Evolutionary conservation across 2,329 filamentous ascomycete species (phyloP), one percentile per base, ranked within the genome.

Genomic region (Phaeosphaeriaceae sp.): DNA sequence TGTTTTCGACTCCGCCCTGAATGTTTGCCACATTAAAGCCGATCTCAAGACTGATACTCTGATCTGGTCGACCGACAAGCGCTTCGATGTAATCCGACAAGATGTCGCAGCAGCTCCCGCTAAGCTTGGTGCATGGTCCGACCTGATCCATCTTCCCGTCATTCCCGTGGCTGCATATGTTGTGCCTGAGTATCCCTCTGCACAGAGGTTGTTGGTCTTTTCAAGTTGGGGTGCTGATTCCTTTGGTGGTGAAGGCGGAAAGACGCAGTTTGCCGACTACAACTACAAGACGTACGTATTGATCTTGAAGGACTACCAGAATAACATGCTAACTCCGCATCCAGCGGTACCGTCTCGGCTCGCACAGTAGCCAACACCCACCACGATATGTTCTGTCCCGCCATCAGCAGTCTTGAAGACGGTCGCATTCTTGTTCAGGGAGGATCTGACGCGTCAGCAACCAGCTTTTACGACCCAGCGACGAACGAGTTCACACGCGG

Each of bases 151-250:
- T 9, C 53, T 72, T 9, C 69, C 69, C 22, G 66, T 72, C 55
- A 72, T 72, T 47, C 69, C 69, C 9, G 69, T 72, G 7, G 69
- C 69, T 31, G 69, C 69, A 20, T 72, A 72, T 27, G 54, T 72
- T 47, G 68, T 72, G 20, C 69, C 68, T 9, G 62, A 67, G 31
- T 72, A 63, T 46, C 69, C 69, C 3, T 48, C 59, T 33, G 57
- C 69, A 25, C 56, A 61, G 27, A 52, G 68, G 13, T 48, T 72
- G 10, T 64, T 72, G 20, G 57, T 67, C n/a, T 70, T 72, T 47
- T 72, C 68, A 3, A 71, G 68, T 33, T 72, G 69, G 69, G 69
- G 65, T 15, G 53, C 54, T 9, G 69, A 71, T 59, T 56, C 68
- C 7, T 72, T 72, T 47, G 66, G 66, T n/a, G 66, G 65, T n/a